A percentile compares a stretch with the other conserved stretches of the same genome.
Conservation (phyloP, 2,329 filamentous ascomycete genomes). For the Colletotrichum sp. region DNA sequence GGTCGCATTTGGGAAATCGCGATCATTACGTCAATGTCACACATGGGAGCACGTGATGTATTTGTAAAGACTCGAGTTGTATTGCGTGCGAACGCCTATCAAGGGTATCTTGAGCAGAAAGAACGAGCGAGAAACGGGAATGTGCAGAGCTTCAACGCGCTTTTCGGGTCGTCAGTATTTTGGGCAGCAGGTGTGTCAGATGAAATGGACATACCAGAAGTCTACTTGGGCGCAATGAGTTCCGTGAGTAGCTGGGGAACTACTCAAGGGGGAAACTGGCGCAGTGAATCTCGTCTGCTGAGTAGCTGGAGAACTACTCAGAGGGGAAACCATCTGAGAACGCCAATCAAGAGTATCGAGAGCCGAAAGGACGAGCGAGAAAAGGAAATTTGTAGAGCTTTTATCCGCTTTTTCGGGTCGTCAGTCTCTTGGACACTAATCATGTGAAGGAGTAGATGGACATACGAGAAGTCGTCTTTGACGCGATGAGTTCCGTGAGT, state of each 20-base stretch:
- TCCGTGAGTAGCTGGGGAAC: too few species aligned
- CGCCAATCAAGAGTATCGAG: neutral
- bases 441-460: neutral
- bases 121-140: neutral
- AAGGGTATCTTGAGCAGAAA: neutral
- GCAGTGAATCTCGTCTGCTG: too few species aligned
- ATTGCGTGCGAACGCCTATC: neutral
- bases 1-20: neutral
- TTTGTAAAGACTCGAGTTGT: neutral
- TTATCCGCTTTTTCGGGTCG: neutral
- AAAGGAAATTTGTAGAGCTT: neutral
- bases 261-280: too few species aligned
- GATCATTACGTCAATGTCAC: constrained; percentile 7
- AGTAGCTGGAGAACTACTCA: too few species aligned
- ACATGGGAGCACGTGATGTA: neutral
- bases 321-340: neutral
- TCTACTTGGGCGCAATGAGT: too few species aligned
- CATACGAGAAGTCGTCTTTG: neutral
- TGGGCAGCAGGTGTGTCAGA: neutral
- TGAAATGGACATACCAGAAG: neutral
- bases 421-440: neutral
- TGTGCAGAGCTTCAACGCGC: neutral
- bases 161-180: neutral
- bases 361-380: neutral
- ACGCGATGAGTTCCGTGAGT: neutral